Evolutionary conservation across 2,329 filamentous ascomycete species (phyloP), one percentile per base, ranked within the genome.

Genomic region (Aureobasidium uvarum): DNA sequence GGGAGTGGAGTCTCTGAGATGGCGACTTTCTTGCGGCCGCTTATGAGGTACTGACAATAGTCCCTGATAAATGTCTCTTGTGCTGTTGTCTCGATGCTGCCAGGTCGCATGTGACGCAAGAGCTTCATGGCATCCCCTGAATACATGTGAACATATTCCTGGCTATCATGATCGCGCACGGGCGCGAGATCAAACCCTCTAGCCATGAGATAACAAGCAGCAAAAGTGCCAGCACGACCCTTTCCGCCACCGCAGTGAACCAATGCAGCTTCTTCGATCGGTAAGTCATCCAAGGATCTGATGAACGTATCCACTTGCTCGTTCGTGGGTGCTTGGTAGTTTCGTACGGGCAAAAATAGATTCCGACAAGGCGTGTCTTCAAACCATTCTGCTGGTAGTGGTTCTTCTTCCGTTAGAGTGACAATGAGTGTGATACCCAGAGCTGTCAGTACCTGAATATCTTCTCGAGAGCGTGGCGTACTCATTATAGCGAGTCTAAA

Each of bases 181-280:
- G 48, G 16, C 7, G 20, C 14, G 2, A 18, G 20, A 10, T 41
- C 41, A n/a, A 43, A 52, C 18, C 62, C 59, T 43, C 62, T 58
- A 3, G 66, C 64, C 33, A 68, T 66, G 13, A 68, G 54, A 14
- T 59, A 65, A 28, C 66, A 66, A 31, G 66, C 60, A 18, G 63
- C 64, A 23, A 68, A 63, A 18, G 64, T 64, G 5, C 66, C 66
- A 28, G 66, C 64, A 20, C 66, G 64, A 16, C 66, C 66, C 52
- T 68, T 68, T 3, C 66, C 66, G 38, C 64, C 66, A 6, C 64
- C 66, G 45, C 66, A 68, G 25, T 68, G 66, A 11, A 68, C 20
- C 14, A 68, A 48, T 11, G 50, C 60, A 38, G 54, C 58, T 28
- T 66, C 46, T 6, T 36, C 45, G 11, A 13, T 13, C 6, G 63